Base-by-base conservation (phyloP, 2,329 filamentous ascomycete species). In the Calonectria hongkongensis region DNA sequence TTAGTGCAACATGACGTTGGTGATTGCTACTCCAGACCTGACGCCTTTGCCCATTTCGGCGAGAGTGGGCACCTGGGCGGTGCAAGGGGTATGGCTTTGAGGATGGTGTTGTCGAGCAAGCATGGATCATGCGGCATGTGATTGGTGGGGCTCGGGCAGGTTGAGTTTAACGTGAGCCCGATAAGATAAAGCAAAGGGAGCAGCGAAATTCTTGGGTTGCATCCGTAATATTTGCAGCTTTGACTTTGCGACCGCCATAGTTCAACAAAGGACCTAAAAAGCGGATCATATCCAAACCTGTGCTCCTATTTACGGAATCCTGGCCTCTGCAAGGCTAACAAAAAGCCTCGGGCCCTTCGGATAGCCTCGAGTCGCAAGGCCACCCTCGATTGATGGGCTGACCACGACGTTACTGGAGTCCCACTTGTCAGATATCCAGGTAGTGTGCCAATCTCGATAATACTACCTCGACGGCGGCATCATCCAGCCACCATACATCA, bases 171-270 rank as follows among this genome's bases (percentile, higher is more conserved):
- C 51, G 66, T 18, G n/a, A 39, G 12, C 18, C 58, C 58, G 79
- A 81, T 81, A 79, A 81, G 79, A 81, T 81, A 81, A 78, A 68
- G 39, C 65, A 71, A 60, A 51, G 33, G 30, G 54, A 16, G 51
- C 27, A 9, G 25, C 67, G 71, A 79, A 77, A 76, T 79, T 74
- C 73, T 75, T 75, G 64, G 72, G 70, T 73, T 73, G 67, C 73
- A 73, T 75, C 62, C 39, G 68, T 30, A 68, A 68, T 68, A 45
- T 47, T 39, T 25, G 45, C 25, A 48, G 30, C 54, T 50, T 54
- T 66, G 51, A 45, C 41, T 63, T 71, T 39, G 36, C 56, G 47
- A 71, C 64, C 58, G 60, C 25, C 66, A 48, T 43, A 39, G 39
- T 51, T 51, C 60, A 39, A 30, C 51, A 48, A 60, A 69, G 58